These are phyloP conservation scores for Linum usitatissimum DNA, from an alignment of 345 rosid genomes.

Conservation along the genomic window DNA sequence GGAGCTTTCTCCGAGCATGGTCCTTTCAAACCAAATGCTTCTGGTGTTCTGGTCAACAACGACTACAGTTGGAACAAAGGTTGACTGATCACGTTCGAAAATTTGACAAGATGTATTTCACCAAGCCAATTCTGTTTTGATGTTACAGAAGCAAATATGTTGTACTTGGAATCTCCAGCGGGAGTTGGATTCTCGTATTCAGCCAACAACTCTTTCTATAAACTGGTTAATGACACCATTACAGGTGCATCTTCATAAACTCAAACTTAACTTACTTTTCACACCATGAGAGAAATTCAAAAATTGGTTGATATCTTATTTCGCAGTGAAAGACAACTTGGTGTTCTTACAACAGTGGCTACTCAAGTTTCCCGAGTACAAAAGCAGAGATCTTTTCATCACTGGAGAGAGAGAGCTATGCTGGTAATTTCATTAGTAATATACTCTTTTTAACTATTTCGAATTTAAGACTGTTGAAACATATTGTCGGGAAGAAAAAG, in stretches of 20 bases:
- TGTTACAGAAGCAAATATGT: conserved; percentile 17
- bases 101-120: neutral
- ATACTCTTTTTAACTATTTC: no score
- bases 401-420: conserved; percentile 13
- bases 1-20: conserved; percentile 28
- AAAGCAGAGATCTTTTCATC: conserved; percentile 12
- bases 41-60: neutral
- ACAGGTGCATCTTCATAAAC: neutral
- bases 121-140: no score
- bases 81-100: neutral
- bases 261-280: neutral
- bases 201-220: conserved; percentile 8
- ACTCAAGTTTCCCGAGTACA: conserved; percentile 15
- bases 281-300: neutral
- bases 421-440: neutral
- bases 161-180: conserved; percentile 17
- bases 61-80: conserved; percentile 14
- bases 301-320: neutral
- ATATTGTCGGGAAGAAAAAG: no score
- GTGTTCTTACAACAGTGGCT: conserved; percentile 13
- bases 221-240: conserved; percentile 7
- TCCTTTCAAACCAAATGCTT: conserved; percentile 4
- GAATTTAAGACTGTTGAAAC: no score
- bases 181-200: conserved; percentile 18
- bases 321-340: conserved; percentile 14